These are phyloP conservation scores for Globisporangium nodosum DNA, from an alignment of 352 stramenopile species.

Conservation along the genomic window DNA sequence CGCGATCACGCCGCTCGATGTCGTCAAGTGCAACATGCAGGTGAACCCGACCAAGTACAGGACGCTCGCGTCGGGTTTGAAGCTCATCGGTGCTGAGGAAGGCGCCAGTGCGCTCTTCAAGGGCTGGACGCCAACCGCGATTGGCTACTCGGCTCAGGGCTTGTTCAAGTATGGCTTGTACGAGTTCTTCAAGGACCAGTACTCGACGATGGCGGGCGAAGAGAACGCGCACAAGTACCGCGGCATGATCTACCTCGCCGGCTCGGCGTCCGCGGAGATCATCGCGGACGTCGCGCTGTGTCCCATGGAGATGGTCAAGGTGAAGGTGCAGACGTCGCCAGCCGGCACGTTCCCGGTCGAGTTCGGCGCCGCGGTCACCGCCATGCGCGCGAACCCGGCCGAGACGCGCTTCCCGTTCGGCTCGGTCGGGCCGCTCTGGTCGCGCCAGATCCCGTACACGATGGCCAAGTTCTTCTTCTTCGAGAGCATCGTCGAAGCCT, in stretches of 20 bases:
- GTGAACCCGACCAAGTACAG: conserved; percentile 86
- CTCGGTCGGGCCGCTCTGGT: conserved; percentile 87
- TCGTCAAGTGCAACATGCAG: conserved; percentile 96
- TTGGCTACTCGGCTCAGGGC: conserved; percentile 90
- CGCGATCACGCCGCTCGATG: conserved; percentile 89
- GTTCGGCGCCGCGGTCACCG: conserved; percentile 77
- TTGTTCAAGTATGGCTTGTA: conserved; percentile 94
- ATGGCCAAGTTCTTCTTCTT: conserved; percentile 99
- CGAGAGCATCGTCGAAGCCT: conserved; percentile 83
- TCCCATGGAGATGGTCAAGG: conserved; percentile 95
- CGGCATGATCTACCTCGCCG: conserved; percentile 88
- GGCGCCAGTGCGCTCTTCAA: conserved; percentile 82
- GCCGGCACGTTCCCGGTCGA: conserved; percentile 87
- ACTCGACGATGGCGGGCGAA: conserved; percentile 87
- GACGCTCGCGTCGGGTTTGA: conserved; percentile 70
- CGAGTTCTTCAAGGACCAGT: conserved; percentile 95
- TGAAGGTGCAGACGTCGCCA: conserved; percentile 90
- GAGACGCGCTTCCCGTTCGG: conserved; percentile 91
- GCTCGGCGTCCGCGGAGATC: conserved; percentile 92
- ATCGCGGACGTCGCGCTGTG: conserved; percentile 92
- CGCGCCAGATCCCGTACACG: conserved; percentile 97
- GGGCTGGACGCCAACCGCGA: conserved; percentile 88
- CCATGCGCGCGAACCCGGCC: conserved; percentile 86
- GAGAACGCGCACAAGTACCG: conserved; percentile 93
- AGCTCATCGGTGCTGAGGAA: conserved; percentile 86